A percentile compares a stretch with the other conserved stretches of the same genome.
Conservation (phyloP, 2,329 filamentous ascomycete genomes). For the Nemania abortiva region DNA sequence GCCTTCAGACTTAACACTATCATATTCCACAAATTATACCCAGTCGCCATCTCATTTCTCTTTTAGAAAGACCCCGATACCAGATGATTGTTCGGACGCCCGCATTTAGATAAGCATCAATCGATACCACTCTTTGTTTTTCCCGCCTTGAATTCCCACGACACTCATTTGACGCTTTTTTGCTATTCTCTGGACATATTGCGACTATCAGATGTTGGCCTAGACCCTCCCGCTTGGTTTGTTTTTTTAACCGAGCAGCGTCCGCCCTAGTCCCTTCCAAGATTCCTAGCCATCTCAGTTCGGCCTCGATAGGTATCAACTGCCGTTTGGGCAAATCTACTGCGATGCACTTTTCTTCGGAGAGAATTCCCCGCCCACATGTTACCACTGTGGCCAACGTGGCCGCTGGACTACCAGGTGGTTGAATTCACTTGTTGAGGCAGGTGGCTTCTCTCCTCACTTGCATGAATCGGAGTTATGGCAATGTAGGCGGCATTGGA, state of each 20-base stretch:
- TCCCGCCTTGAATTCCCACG: slow-evolving; percentile 32
- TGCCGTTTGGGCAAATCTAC: slow-evolving; percentile 23
- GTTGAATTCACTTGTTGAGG: slow-evolving; percentile 15
- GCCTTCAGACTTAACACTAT: slow-evolving; percentile 15
- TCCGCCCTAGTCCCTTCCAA: slow-evolving; percentile 13
- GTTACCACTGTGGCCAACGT: not conserved
- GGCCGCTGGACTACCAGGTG: slow-evolving; percentile 3
- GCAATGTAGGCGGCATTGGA: slow-evolving; percentile 40
- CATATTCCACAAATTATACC: slow-evolving; percentile 33
- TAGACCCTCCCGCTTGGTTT: slow-evolving; percentile 25
- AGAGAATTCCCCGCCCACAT: slow-evolving; percentile 35
- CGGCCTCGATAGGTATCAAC: slow-evolving; percentile 17
- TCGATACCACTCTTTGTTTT: slow-evolving; percentile 48
- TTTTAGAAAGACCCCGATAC: slow-evolving; percentile 24
- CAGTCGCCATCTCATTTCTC: slow-evolving; percentile 28
- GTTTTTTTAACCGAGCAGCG: slow-evolving; percentile 21
- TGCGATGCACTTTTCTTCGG: slow-evolving; percentile 21
- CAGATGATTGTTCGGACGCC: slow-evolving; percentile 25
- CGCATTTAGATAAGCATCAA: slow-evolving; percentile 39
- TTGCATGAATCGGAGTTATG: slow-evolving; percentile 41
- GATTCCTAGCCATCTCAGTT: slow-evolving; percentile 25
- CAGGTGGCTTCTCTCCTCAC: slow-evolving; percentile 20
- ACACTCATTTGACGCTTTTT: slow-evolving; percentile 45
- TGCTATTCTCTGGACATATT: slow-evolving; percentile 52
- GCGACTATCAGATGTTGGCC: slow-evolving; percentile 37